phyloP scores from a whole-genome alignment of 2,329 filamentous ascomycete genomes.

The Pestalotiopsis fici region DNA sequence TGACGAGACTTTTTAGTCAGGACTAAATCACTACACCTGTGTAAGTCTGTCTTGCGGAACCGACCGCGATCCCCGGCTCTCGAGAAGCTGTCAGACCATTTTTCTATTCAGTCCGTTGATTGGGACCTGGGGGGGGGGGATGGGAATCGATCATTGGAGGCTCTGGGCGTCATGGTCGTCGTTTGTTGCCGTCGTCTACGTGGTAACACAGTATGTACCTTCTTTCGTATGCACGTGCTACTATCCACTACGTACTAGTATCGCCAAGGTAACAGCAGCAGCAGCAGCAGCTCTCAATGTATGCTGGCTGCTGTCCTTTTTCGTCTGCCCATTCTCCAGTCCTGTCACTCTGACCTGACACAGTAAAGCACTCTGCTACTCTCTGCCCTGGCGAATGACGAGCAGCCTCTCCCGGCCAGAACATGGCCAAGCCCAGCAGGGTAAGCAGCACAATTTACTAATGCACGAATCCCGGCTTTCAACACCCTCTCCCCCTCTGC shows the following conservation, averaged over 20 bases:
- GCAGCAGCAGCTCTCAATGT: too few species aligned
- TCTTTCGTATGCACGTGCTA: too few species aligned
- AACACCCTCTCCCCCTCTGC: constrained; percentile 1
- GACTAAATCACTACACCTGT: not conserved
- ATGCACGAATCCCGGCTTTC: constrained; percentile 6
- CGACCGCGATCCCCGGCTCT: not conserved
- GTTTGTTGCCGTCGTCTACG: not conserved
- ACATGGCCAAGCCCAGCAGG: constrained; percentile 1
- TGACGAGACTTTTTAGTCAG: not conserved
- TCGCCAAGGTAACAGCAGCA: not conserved
- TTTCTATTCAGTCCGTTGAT: not conserved
- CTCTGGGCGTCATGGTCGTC: too few species aligned
- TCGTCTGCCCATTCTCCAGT: not conserved
- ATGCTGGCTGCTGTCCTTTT: not conserved
- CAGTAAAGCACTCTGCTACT: not conserved
- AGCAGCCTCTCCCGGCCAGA: not conserved
- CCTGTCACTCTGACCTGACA: not conserved
- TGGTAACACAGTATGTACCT: not conserved
- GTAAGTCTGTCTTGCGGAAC: constrained; percentile 2
- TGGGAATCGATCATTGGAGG: too few species aligned
- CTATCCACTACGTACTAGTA: not conserved
- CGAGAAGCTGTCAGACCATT: constrained; percentile 4
- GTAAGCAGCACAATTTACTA: constrained; percentile 5
- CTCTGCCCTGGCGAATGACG: not conserved
- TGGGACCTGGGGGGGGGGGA: not conserved